Evolutionary conservation across 1,139 yeast species (phyloP), one percentile per base, ranked within the genome.

Genomic region (Saccharomyces hybrid): DNA sequence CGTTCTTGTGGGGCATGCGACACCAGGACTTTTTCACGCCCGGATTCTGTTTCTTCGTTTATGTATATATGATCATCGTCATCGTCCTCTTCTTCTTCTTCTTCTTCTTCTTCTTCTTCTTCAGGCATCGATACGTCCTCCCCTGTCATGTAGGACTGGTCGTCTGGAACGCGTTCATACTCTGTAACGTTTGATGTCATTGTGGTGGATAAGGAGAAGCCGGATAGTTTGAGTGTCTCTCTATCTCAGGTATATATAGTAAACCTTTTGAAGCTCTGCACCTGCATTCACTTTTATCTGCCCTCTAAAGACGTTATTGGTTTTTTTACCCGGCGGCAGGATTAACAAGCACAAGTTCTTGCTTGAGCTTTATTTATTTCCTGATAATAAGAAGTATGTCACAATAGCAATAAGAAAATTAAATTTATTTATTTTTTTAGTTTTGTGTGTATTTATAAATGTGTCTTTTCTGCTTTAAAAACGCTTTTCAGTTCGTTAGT

Each of bases 1-100:
- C 91, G 73, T 56, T 81, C 73, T 49, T 76, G 67, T 7, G 91
- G 90, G 1, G 86, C 63, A 49, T 60, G 69, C 27, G 66, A 59
- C 14, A 66, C 60, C 12, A 62, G 54, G n/a, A 67, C 60, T 42
- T 57, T 57, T 44, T 65, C 65, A 19, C 58, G 62, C 8, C 70
- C 73, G 4, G 62, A 58, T 52, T 67, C 68, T 4, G 67, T 62
- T 51, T 68, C 72, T 52, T 70, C 71, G 55, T 67, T 63, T n/a
- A 62, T 58, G 50, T 64, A 62, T 28, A 60, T 55, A 16, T 62
- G 56, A 50, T 64, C 67, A 6, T 68, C 69, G 16, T 68, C 69
- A 11, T 60, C 65, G 2, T 63, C 68, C n/a, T 62, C 59, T 6
- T 60, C 64, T 2, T 59, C 61, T 5, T 58, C 61, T 4, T 56